A percentile compares a stretch with the other conserved stretches of the same genome.
Evolutionary conservation across 257 asterid species (phyloP).

Genomic region (Forsythia viridissima): DNA sequence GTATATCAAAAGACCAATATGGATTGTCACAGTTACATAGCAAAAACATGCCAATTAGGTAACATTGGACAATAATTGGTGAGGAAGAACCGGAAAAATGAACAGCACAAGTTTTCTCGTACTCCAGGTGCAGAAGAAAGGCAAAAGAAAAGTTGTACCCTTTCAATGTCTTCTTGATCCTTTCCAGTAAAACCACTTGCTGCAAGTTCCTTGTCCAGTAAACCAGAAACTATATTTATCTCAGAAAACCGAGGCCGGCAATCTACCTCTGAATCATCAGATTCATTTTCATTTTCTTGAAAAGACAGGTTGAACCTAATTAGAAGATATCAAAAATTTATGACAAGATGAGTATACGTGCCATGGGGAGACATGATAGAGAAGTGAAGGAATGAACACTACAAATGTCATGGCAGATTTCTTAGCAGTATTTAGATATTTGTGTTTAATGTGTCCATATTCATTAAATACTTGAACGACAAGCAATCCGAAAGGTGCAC

Average conservation of each 20-base stretch:
- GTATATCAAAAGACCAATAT: neutral
- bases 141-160: too few species aligned
- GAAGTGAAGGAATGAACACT: neutral
- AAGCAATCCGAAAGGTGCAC: neutral
- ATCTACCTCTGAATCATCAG: slow-evolving; percentile 54
- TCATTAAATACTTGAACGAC: neutral
- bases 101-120: neutral
- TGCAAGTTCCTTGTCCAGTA: slow-evolving; percentile 90
- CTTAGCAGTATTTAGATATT: neutral
- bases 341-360: slow-evolving; percentile 3
- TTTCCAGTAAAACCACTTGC: slow-evolving; percentile 95
- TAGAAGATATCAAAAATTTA: slow-evolving; percentile 7
- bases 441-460: neutral
- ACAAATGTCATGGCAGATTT: neutral
- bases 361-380: slow-evolving; percentile 9
- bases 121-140: neutral
- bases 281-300: slow-evolving; percentile 53
- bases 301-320: slow-evolving; percentile 68
- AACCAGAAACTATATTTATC: slow-evolving; percentile 67
- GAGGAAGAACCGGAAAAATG: neutral
- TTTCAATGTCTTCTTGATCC: slow-evolving; percentile 76
- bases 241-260: slow-evolving; percentile 68
- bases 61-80: neutral
- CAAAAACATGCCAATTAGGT: neutral
- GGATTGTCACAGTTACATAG: neutral